A percentile compares a stretch with the other conserved stretches of the same genome.
These are phyloP conservation scores for Podospora didyma DNA, from an alignment of 495 filamentous ascomycete species.

Conservation along the genomic window DNA sequence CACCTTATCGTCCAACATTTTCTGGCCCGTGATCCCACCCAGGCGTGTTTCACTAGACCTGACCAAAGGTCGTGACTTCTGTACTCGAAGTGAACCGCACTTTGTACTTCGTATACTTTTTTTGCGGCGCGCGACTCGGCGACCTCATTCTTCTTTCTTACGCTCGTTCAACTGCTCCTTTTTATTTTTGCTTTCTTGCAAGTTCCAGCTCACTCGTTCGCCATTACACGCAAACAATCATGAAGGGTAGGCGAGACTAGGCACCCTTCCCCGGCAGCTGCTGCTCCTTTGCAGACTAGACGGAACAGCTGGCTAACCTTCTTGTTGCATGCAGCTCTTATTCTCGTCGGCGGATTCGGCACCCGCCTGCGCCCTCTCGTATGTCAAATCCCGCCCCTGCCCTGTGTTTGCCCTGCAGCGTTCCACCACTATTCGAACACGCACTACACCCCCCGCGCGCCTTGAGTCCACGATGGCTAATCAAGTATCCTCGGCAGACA, in stretches of 20 bases:
- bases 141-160: slow-evolving; percentile 25
- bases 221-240: slow-evolving; percentile 27
- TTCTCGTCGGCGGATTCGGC: slow-evolving; percentile 99
- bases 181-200: slow-evolving; percentile 14
- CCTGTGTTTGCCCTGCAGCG: slow-evolving; percentile 9
- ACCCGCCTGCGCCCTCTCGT: slow-evolving; percentile 97
- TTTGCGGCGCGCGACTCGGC: neutral
- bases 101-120: neutral
- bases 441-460: neutral
- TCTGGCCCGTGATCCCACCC: neutral
- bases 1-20: neutral
- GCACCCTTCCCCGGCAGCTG: neutral
- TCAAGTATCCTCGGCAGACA: slow-evolving; percentile 54
- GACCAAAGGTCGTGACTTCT: neutral
- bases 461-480: slow-evolving; percentile 1
- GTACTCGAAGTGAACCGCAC: neutral
- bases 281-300: neutral
- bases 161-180: slow-evolving; percentile 26
- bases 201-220: slow-evolving; percentile 15
- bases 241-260: slow-evolving; percentile 47
- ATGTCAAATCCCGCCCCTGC: slow-evolving; percentile 42
- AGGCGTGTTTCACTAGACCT: neutral
- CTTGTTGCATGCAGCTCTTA: slow-evolving; percentile 64
- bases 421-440: neutral
- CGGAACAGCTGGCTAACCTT: slow-evolving; percentile 25